Evolutionary conservation across 2,329 filamentous ascomycete species (phyloP).

Genomic region (Rhynchosporium agropyri): DNA sequence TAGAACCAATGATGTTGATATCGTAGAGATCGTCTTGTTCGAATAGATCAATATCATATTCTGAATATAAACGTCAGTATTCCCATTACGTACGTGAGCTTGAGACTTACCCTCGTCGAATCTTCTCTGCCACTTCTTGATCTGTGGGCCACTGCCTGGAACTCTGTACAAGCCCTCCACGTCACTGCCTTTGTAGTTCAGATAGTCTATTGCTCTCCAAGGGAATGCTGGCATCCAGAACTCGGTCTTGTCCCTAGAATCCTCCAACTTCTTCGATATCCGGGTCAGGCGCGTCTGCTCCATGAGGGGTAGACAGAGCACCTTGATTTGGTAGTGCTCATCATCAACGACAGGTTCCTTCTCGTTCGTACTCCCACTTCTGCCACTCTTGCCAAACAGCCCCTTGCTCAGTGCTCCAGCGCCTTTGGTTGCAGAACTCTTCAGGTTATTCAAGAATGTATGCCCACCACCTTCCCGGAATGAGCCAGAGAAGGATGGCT

Average conservation of each 20-base stretch:
- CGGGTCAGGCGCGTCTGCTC: conserved; percentile 89
- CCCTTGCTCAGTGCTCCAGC: conserved; percentile 82
- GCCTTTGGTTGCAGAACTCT: conserved; percentile 71
- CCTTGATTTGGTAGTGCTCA: conserved; percentile 80
- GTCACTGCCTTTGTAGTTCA: conserved; percentile 93
- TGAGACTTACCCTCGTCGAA: conserved; percentile 75
- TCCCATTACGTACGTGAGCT: background rate
- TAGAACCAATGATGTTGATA: conserved; percentile 93
- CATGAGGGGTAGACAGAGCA: conserved; percentile 83
- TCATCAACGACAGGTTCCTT: conserved; percentile 70
- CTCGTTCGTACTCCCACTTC: conserved; percentile 70
- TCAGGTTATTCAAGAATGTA: conserved; percentile 72
- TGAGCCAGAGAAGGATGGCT: conserved; percentile 51
- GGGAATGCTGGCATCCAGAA: conserved; percentile 98
- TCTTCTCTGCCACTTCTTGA: conserved; percentile 89
- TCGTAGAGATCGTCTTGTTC: conserved; percentile 87
- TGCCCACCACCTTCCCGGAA: conserved; percentile 62
- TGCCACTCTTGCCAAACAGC: conserved; percentile 76
- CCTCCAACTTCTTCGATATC: conserved; percentile 86
- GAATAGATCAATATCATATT: conserved; percentile 88
- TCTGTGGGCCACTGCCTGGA: conserved; percentile 84
- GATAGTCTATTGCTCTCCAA: conserved; percentile 93
- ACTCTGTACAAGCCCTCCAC: conserved; percentile 93
- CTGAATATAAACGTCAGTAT: conserved; percentile 47
- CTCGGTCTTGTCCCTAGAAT: conserved; percentile 92